These are phyloP conservation scores for Botrytis fabae DNA, from an alignment of 2,329 filamentous ascomycete species.

Conservation along the genomic window DNA sequence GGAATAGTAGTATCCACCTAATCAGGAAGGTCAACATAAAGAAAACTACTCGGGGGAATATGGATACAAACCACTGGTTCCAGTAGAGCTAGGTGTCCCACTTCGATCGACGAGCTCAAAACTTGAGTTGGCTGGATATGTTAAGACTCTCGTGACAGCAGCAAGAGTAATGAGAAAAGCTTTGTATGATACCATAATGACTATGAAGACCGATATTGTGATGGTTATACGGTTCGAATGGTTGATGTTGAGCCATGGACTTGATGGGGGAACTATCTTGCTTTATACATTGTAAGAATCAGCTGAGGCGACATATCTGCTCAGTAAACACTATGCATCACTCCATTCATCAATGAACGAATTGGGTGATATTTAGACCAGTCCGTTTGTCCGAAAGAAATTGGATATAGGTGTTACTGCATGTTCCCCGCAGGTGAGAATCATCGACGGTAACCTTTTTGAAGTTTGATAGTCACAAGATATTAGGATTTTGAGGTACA, in stretches of 20 bases:
- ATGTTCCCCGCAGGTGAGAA: slow-evolving; percentile 1
- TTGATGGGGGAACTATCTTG: not conserved
- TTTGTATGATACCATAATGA: slow-evolving; percentile 3
- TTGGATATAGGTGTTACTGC: not conserved
- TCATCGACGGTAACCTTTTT: not conserved
- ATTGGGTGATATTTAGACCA: not conserved
- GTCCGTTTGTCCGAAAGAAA: not conserved
- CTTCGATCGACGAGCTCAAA: not conserved
- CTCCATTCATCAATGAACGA: not conserved
- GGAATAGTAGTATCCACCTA: slow-evolving; percentile 50
- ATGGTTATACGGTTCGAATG: not conserved
- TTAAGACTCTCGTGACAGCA: not conserved
- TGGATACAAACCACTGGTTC: slow-evolving; percentile 6
- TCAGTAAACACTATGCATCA: not conserved
- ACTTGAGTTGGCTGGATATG: slow-evolving; percentile 11
- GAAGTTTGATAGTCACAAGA: slow-evolving; percentile 3
- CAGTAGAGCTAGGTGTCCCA: slow-evolving; percentile 17
- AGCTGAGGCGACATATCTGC: not conserved
- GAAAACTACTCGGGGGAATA: not conserved
- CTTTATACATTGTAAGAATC: not conserved
- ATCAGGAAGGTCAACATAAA: not conserved
- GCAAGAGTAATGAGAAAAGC: not conserved
- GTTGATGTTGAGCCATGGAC: not conserved
- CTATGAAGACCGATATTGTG: not conserved
- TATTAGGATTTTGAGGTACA: not conserved